Conservation (phyloP, 257 asterid genomes). For the Thymus quinquecostatus region DNA sequence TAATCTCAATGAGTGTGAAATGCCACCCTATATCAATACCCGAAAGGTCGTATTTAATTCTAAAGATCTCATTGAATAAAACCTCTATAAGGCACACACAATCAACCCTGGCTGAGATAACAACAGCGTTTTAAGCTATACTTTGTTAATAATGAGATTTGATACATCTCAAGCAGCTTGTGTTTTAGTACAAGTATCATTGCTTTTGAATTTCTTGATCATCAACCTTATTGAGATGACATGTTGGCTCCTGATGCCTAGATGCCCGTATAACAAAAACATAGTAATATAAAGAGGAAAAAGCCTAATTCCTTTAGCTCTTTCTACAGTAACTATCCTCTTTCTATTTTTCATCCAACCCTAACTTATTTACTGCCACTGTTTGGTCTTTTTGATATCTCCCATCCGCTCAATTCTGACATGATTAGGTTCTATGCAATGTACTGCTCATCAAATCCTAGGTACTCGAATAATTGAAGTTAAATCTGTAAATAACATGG, state of each 20-base stretch:
- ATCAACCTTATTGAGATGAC: constrained; percentile 8
- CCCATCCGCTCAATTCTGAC: neutral
- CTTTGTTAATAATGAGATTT: constrained; percentile 12
- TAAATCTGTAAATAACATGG: no score
- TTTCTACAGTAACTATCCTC: neutral
- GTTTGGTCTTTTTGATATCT: neutral
- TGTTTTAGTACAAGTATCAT: constrained; percentile 20
- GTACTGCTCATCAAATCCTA: constrained; percentile 1
- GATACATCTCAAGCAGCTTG: constrained; percentile 15
- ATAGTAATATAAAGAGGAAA: neutral
- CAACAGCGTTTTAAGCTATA: constrained; percentile 9
- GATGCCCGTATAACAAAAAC: neutral
- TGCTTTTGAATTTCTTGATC: neutral
- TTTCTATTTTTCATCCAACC: neutral
- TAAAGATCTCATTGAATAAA: neutral
- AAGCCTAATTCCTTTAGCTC: neutral
- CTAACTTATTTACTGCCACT: neutral
- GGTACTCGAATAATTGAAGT: neutral
- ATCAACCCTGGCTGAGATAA: constrained; percentile 18
- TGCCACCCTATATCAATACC: neutral
- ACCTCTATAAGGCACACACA: neutral
- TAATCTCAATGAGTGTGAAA: constrained; percentile 3
- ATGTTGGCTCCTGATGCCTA: neutral
- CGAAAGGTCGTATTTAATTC: neutral
- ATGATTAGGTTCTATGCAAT: neutral